phyloP scores from a whole-genome alignment of 805 yeast species.

The Isabelozyma gotoi region DNA sequence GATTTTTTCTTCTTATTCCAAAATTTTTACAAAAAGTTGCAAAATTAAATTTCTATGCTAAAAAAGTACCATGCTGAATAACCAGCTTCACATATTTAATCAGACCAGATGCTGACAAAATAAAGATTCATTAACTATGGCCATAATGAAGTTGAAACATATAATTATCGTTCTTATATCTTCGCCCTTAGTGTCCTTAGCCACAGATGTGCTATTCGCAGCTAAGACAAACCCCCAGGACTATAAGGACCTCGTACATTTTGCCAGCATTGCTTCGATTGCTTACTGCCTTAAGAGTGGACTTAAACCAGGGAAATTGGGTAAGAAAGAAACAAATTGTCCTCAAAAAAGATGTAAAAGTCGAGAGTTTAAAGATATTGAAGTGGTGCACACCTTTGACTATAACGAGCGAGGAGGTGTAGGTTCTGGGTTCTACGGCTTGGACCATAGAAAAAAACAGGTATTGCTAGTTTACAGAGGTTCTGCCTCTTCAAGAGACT shows the following conservation, averaged over 20 bases:
- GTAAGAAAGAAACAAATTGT: slow-evolving; percentile 20
- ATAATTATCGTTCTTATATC: too few species aligned
- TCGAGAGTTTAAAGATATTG: slow-evolving; percentile 20
- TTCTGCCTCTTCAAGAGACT: slow-evolving; percentile 58
- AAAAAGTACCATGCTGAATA: neutral
- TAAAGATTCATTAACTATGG: neutral
- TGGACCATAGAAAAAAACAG: slow-evolving; percentile 43
- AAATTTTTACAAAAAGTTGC: neutral
- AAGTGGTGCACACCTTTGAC: slow-evolving; percentile 38
- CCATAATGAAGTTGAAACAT: neutral
- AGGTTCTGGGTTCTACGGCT: slow-evolving; percentile 57
- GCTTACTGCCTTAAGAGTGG: slow-evolving; percentile 39
- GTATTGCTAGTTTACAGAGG: slow-evolving; percentile 63
- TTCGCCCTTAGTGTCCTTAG: neutral
- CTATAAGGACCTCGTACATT: slow-evolving; percentile 23
- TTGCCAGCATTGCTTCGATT: slow-evolving; percentile 33
- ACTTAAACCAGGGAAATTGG: slow-evolving; percentile 14
- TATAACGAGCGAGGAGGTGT: slow-evolving; percentile 43
- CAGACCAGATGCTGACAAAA: neutral
- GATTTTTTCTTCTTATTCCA: neutral
- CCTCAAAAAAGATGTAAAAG: slow-evolving; percentile 22
- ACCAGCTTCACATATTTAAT: neutral
- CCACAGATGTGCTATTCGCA: neutral
- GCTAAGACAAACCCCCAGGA: slow-evolving; percentile 10
- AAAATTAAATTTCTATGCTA: neutral